A percentile compares a stretch with the other conserved stretches of the same genome.
Conservation (phyloP, 371 early-diverging fungal genomes). For the Mucor lusitanicus region DNA sequence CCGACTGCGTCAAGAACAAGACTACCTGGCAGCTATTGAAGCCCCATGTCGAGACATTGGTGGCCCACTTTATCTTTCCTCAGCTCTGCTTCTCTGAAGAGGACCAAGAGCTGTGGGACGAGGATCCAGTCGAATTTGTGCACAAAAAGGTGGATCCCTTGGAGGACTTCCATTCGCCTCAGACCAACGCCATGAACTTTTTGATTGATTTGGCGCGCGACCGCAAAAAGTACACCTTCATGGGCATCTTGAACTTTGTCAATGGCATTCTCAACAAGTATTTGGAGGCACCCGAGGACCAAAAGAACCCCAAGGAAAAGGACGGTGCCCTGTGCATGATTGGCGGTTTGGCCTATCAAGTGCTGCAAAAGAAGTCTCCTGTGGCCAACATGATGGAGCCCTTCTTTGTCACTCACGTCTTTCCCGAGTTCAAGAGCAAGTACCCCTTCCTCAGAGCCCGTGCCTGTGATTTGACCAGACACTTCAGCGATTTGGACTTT, state of each 20-base stretch:
- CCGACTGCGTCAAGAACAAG: constrained; percentile 80
- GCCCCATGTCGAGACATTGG: constrained; percentile 73
- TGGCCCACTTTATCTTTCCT: constrained; percentile 88
- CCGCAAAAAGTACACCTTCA: constrained; percentile 79
- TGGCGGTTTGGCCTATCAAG: constrained; percentile 62
- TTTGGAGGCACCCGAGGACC: constrained; percentile 61
- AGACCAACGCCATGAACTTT: constrained; percentile 69
- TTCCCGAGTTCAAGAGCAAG: constrained; percentile 86
- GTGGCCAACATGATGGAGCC: constrained; percentile 71
- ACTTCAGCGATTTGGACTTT: constrained; percentile 45
- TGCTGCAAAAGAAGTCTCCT: constrained; percentile 70
- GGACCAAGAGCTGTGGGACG: constrained; percentile 87
- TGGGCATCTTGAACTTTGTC: constrained; percentile 75
- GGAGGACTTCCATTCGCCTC: constrained; percentile 80
- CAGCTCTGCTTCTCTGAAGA: constrained; percentile 79
- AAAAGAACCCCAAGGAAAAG: constrained; percentile 74
- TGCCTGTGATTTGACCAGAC: constrained; percentile 43
- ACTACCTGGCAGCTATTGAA: constrained; percentile 86
- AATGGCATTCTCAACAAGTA: constrained; percentile 67
- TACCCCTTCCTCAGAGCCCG: constrained; percentile 80
- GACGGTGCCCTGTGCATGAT: constrained; percentile 91
- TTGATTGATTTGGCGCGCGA: constrained; percentile 76
- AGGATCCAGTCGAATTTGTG: constrained; percentile 92
- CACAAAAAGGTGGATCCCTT: constrained; percentile 79
- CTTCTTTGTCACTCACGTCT: constrained; percentile 83